Percentiles rank a stretch among this genome's conserved stretches.
These are phyloP conservation scores for Setomelanomma holmii DNA, from an alignment of 2,329 filamentous ascomycete genomes.

Conservation along the genomic window DNA sequence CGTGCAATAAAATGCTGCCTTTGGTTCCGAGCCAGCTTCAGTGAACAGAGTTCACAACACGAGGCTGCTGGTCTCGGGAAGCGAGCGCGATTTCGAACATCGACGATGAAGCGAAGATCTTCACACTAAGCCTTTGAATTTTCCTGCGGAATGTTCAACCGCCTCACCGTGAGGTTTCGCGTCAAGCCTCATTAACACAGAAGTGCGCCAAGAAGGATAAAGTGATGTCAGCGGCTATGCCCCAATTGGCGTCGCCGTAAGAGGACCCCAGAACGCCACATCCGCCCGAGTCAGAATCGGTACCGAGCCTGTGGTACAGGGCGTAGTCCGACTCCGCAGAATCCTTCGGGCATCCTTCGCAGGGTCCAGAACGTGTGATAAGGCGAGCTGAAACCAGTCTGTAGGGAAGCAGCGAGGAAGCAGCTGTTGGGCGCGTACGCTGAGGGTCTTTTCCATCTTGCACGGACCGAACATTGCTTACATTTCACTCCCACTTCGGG, in stretches of 20 bases:
- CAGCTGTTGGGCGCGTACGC: neutral
- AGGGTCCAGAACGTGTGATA: neutral
- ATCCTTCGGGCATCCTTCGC: neutral
- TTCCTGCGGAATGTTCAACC: neutral
- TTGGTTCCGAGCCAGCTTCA: neutral
- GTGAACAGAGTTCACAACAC: neutral
- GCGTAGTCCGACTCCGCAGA: neutral
- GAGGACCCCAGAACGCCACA: conserved; percentile 7
- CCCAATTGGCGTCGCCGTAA: neutral
- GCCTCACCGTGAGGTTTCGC: neutral
- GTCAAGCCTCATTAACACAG: conserved; percentile 4
- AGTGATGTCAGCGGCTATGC: conserved; percentile 8
- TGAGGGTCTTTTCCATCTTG: neutral
- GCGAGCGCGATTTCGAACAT: neutral
- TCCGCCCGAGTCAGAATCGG: conserved; percentile 5
- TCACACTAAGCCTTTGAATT: neutral
- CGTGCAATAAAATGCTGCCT: conserved; percentile 1
- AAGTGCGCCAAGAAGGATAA: conserved; percentile 18
- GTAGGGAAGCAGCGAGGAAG: neutral
- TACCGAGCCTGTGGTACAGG: neutral
- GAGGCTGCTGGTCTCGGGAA: neutral
- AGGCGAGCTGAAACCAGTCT: conserved; percentile 2
- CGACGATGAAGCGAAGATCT: neutral
- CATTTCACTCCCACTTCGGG: neutral
- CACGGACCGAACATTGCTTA: neutral